Conservation (phyloP, 2,329 filamentous ascomycete species). For the Aspergillus novofumigatus region DNA sequence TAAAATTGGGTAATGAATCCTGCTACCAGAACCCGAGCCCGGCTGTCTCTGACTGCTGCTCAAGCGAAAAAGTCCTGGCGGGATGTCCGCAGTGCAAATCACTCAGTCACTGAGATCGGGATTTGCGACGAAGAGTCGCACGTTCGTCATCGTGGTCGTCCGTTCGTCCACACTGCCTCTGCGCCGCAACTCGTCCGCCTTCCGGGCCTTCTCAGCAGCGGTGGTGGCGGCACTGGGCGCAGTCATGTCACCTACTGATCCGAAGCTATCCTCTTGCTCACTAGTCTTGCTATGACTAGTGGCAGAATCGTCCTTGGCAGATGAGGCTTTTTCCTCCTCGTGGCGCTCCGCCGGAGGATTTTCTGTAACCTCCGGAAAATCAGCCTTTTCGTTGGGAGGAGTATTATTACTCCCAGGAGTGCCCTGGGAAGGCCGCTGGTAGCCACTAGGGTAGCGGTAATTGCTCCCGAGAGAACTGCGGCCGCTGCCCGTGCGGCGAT, state of each 20-base stretch:
- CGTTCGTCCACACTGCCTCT: conserved; percentile 48
- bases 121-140: conserved; percentile 46
- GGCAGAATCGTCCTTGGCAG: conserved; percentile 25
- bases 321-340: conserved; percentile 25
- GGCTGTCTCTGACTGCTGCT: not conserved
- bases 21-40: not conserved
- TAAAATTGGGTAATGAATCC: not conserved
- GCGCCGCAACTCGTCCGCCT: conserved; percentile 42
- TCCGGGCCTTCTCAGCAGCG: conserved; percentile 38
- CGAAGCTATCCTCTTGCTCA: conserved; percentile 52
- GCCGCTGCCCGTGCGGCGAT: conserved; percentile 55
- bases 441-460: conserved; percentile 42
- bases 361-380: conserved; percentile 42
- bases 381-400: conserved; percentile 45
- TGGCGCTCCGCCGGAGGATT: conserved; percentile 29
- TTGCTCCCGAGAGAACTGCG: conserved; percentile 53
- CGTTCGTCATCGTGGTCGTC: conserved; percentile 44
- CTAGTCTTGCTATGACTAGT: conserved; percentile 30
- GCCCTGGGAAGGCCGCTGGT: conserved; percentile 36
- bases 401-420: conserved; percentile 51
- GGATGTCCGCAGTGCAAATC: not conserved
- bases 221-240: conserved; percentile 38
- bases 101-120: conserved; percentile 42
- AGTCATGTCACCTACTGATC: conserved; percentile 50
- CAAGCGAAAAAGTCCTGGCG: not conserved